A percentile compares a stretch with the other conserved stretches of the same genome.
Conservation (phyloP, 805 yeast species). For the Kazachstania bromeliacearum region DNA sequence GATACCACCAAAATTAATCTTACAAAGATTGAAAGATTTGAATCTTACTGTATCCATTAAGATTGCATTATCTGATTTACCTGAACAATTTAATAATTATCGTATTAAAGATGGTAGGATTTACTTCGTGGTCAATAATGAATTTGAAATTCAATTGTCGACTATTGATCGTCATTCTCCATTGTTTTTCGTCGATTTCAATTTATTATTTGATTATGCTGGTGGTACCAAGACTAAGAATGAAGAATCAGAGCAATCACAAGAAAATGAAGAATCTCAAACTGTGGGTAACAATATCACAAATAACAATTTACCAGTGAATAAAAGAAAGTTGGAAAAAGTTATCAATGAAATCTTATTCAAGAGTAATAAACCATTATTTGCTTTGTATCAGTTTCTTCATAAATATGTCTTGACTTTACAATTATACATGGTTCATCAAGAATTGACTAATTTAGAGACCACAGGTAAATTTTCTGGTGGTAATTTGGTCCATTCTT, state of each 20-base stretch:
- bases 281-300: slow-evolving; percentile 5
- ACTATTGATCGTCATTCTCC: slow-evolving; percentile 61
- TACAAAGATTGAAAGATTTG: slow-evolving; percentile 55
- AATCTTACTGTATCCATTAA: slow-evolving; percentile 66
- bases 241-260: too few species aligned
- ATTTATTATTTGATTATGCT: slow-evolving; percentile 39
- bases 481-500: slow-evolving; percentile 26
- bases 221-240: slow-evolving; percentile 5
- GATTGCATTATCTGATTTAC: slow-evolving; percentile 62
- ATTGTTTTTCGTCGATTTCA: slow-evolving; percentile 69
- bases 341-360: slow-evolving; percentile 25
- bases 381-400: slow-evolving; percentile 24
- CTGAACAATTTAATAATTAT: slow-evolving; percentile 54
- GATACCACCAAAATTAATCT: slow-evolving; percentile 46
- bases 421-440: slow-evolving; percentile 27
- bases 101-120: slow-evolving; percentile 69
- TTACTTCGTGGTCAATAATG: slow-evolving; percentile 49
- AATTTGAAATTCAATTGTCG: slow-evolving; percentile 71
- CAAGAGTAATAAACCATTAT: slow-evolving; percentile 23
- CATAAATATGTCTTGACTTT: slow-evolving; percentile 28
- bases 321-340: slow-evolving; percentile 24
- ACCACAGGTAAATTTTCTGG: slow-evolving; percentile 26
- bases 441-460: slow-evolving; percentile 22
- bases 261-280: background rate
- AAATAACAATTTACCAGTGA: slow-evolving; percentile 15